Evolutionary conservation across 1,284 basidiomycete genomes (phyloP).

Genomic region (Moesziomyces antarcticus): DNA sequence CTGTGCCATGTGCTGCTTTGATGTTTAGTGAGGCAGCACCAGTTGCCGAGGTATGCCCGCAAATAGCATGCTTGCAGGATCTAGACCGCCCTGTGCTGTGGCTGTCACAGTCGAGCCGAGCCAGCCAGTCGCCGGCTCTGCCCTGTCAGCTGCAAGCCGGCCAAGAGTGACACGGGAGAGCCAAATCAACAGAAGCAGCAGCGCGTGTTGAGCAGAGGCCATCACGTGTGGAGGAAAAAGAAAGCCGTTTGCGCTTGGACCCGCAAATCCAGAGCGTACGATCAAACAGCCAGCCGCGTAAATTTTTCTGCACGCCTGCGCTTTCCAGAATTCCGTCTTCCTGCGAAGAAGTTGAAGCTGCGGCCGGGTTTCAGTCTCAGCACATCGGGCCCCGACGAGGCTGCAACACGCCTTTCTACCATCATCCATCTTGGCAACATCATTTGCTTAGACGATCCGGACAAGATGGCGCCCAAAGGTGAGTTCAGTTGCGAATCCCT

Average conservation of each 20-base stretch:
- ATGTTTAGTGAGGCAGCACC: not conserved
- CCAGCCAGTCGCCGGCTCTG: not conserved
- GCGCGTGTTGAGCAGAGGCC: slow-evolving; percentile 10
- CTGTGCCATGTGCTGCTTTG: not conserved
- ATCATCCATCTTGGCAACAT: not conserved
- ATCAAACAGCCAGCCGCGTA: slow-evolving; percentile 10
- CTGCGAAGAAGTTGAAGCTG: not conserved
- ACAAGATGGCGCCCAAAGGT: slow-evolving; percentile 37
- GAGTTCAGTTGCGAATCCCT: not conserved
- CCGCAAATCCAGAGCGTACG: not conserved
- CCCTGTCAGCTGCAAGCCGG: not conserved
- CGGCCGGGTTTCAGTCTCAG: not conserved
- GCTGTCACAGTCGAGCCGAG: not conserved
- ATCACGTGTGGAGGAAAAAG: slow-evolving; percentile 38
- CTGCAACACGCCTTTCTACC: no score
- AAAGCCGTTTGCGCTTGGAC: slow-evolving; percentile 9
- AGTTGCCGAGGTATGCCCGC: slow-evolving; percentile 22
- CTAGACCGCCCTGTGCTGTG: slow-evolving; percentile 8
- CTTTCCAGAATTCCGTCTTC: slow-evolving; percentile 7
- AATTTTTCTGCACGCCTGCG: slow-evolving; percentile 9
- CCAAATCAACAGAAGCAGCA: slow-evolving; percentile 6
- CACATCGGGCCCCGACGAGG: not conserved
- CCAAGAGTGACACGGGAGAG: not conserved
- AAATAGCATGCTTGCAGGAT: slow-evolving; percentile 3
- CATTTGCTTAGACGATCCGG: not conserved